Evolutionary conservation across 306 rosid species (phyloP), one percentile per base, ranked within the genome.

Genomic region (Mucuna pruriens): DNA sequence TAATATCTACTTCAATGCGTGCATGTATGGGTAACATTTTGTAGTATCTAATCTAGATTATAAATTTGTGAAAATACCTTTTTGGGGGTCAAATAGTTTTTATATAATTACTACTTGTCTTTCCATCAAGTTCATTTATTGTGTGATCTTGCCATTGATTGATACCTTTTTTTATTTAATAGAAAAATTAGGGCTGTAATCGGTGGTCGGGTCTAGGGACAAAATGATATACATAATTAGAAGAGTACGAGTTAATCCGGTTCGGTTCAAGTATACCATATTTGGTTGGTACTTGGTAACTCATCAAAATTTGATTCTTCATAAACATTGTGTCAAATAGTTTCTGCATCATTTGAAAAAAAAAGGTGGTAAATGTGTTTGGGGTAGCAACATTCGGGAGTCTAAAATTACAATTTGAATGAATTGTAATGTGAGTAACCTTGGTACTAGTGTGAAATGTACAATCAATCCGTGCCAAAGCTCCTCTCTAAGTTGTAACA

Each of bases 1-100:
- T 74, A 34, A 74, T 48, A 39, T 78, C 78, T 77, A 61, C 81
- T 84, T 57, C 73, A 75, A 16, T 78, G 80, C 74, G 54, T 85
- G 80, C 74, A 48, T 85, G 81, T 74, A 83, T 83, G 71, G 85
- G 80, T 84, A 80, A 80, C 73, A 52, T 84, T 76, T 69, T 87
- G 87, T 51, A 69, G 77, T 48, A 74, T 74, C 76, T 72, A 77
- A 52, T 80, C 66, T 82, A 82, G 85, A 80, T 74, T 62, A 76
- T 82, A 79, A 83, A 72, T 82, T 79, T 80, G 81, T 79, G 60
- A 48, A 68, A 73, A 39, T 66, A 42, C 29, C 51, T 78, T 31
- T 38, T 60, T 39, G 15, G 15, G 70, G 46, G 26, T 64, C 70
- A 7, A 0, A 6, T 63, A 34, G 70, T 6, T 62, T 16, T 62